Conservation (phyloP, 805 yeast genomes). For the Metschnikowia orientalis region DNA sequence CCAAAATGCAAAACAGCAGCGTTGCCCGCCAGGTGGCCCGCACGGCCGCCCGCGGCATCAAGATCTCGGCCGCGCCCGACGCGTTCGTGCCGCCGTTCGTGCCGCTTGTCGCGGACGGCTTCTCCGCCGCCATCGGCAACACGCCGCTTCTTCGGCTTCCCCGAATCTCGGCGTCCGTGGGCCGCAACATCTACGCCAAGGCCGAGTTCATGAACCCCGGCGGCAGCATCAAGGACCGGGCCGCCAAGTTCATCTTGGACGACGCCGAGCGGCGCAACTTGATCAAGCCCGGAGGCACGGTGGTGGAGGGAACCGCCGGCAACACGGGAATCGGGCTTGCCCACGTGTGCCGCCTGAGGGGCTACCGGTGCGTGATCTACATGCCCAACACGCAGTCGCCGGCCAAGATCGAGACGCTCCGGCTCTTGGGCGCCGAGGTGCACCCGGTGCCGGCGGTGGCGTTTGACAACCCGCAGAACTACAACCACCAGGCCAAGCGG, state of each 20-base stretch:
- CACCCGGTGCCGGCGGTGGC: constrained; percentile 88
- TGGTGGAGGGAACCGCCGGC: constrained; percentile 93
- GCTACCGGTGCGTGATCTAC: constrained; percentile 80
- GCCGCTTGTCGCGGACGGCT: constrained; percentile 68
- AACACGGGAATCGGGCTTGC: constrained; percentile 95
- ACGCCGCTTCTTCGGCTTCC: constrained; percentile 74
- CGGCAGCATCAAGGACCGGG: constrained; percentile 88
- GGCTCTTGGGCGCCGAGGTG: constrained; percentile 79
- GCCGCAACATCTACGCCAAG: constrained; percentile 78
- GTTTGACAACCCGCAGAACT: constrained; percentile 74
- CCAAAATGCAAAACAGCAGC: neutral
- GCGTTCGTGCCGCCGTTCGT: constrained; percentile 42
- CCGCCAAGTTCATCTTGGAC: constrained; percentile 70
- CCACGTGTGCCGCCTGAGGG: constrained; percentile 71
- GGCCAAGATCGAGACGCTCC: constrained; percentile 68
- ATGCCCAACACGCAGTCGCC: constrained; percentile 91
- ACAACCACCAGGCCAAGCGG: constrained; percentile 80
- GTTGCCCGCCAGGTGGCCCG: neutral
- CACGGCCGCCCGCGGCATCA: constrained; percentile 9
- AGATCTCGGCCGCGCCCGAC: constrained; percentile 11
- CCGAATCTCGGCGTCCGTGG: constrained; percentile 51
- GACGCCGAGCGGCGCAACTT: constrained; percentile 72
- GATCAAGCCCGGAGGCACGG: constrained; percentile 73
- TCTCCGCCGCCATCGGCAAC: constrained; percentile 86
- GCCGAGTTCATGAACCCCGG: constrained; percentile 95